Evolutionary conservation across 1,284 basidiomycete species (phyloP).

Genomic region (Bondarzewia mesenterica): DNA sequence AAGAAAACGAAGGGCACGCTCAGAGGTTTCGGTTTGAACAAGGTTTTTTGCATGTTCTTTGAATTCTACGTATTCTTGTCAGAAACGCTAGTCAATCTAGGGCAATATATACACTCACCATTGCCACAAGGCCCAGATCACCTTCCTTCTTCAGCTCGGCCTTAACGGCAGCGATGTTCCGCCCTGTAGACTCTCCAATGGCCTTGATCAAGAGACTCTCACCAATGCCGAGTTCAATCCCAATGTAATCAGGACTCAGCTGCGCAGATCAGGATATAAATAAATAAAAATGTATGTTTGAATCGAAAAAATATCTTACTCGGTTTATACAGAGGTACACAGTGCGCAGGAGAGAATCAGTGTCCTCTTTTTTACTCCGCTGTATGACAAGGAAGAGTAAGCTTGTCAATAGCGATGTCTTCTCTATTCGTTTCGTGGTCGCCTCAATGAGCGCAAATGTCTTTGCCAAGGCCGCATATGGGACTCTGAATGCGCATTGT

Average conservation of each 20-base stretch:
- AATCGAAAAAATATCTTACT: conserved; percentile 35
- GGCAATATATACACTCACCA: conserved; percentile 40
- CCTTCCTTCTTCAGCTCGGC: conserved; percentile 91
- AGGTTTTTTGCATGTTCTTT: conserved; percentile 87
- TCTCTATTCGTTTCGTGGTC: conserved; percentile 95
- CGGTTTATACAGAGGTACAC: conserved; percentile 98
- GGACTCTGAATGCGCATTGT: conserved; percentile 40
- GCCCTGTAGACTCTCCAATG: conserved; percentile 90
- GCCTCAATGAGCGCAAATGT: conserved; percentile 89
- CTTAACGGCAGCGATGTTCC: conserved; percentile 79
- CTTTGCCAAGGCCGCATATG: conserved; percentile 87
- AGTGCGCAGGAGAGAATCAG: conserved; percentile 70
- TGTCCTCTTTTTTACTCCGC: conserved; percentile 66
- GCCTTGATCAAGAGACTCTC: conserved; percentile 94
- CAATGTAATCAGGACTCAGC: conserved; percentile 94
- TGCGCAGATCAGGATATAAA: conserved; percentile 24
- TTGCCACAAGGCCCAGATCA: conserved; percentile 92
- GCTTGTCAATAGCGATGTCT: conserved; percentile 81
- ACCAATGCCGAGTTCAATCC: conserved; percentile 94
- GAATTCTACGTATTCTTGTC: conserved; percentile 58
- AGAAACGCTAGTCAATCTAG: neutral
- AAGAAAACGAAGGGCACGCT: conserved; percentile 87
- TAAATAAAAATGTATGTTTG: neutral
- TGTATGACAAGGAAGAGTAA: conserved; percentile 88
- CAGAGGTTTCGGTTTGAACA: conserved; percentile 91